Conservation (phyloP, 2,329 filamentous ascomycete species). For the Fusarium humuli region DNA sequence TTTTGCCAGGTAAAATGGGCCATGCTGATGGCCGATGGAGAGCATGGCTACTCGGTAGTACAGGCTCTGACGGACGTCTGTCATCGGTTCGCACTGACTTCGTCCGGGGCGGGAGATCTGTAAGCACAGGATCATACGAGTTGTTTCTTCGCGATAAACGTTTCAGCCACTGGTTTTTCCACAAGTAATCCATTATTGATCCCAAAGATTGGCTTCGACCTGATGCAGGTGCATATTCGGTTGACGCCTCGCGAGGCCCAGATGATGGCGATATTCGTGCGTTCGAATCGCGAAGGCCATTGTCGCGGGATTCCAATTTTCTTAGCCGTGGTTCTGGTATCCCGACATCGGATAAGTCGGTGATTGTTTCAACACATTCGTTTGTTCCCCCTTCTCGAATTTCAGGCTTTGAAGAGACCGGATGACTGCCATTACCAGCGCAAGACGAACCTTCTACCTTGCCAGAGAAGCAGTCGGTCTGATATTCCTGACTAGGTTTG, state of each 20-base stretch:
- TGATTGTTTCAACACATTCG: background rate
- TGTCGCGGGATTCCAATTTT: background rate
- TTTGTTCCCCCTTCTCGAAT: background rate
- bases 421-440: background rate
- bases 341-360: background rate
- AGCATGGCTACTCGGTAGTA: conserved; percentile 27
- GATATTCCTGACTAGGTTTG: conserved; percentile 32
- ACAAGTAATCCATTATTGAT: conserved; percentile 50
- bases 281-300: conserved; percentile 1
- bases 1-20: conserved; percentile 36
- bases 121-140: conserved; percentile 45
- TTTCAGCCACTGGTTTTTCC: conserved; percentile 52
- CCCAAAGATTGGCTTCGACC: conserved; percentile 43
- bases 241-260: background rate
- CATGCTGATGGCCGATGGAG: conserved; percentile 33
- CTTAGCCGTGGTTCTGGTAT: background rate
- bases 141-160: conserved; percentile 48
- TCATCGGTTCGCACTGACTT: conserved; percentile 23
- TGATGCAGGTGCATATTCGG: conserved; percentile 15
- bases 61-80: conserved; percentile 41
- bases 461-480: conserved; percentile 24
- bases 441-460: background rate
- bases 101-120: conserved; percentile 41
- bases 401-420: background rate
- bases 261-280: conserved; percentile 13